Evolutionary conservation across 148 eudicot genomes (phyloP).

Genomic region (Rhododendron griersonianum): DNA sequence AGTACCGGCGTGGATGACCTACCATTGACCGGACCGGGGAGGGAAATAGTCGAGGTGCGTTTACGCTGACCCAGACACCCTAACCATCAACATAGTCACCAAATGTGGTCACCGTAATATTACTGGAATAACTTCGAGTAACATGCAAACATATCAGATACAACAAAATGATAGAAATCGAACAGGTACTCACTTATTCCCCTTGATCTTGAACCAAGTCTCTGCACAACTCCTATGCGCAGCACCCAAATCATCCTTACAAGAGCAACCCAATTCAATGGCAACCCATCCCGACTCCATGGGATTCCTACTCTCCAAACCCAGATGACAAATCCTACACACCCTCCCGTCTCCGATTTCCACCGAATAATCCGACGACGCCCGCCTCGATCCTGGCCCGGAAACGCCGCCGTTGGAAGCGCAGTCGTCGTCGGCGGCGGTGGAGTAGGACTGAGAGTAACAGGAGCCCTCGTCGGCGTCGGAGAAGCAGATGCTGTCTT

Average conservation of each 20-base stretch:
- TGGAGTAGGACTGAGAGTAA: conserved; percentile 39
- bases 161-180: neutral
- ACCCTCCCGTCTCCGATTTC: conserved; percentile 34
- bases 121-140: neutral
- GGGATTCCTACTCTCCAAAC: conserved; percentile 29
- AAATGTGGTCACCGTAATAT: neutral
- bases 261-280: conserved; percentile 61
- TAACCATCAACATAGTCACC: neutral
- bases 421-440: conserved; percentile 24
- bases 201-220: conserved; percentile 68
- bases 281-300: conserved; percentile 28
- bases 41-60: neutral
- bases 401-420: neutral
- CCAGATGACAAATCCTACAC: conserved; percentile 64
- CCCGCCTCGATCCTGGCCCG: conserved; percentile 5
- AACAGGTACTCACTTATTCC: conserved; percentile 45
- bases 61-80: too few species aligned
- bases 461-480: conserved; percentile 35
- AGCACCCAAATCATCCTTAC: conserved; percentile 71
- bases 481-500: conserved; percentile 29
- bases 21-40: too few species aligned
- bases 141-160: neutral
- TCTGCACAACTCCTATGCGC: conserved; percentile 69
- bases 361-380: conserved; percentile 24
- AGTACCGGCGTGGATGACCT: too few species aligned